Evolutionary conservation across 805 yeast species (phyloP), one percentile per base, ranked within the genome.

Genomic region (Saccharomyces jurei): DNA sequence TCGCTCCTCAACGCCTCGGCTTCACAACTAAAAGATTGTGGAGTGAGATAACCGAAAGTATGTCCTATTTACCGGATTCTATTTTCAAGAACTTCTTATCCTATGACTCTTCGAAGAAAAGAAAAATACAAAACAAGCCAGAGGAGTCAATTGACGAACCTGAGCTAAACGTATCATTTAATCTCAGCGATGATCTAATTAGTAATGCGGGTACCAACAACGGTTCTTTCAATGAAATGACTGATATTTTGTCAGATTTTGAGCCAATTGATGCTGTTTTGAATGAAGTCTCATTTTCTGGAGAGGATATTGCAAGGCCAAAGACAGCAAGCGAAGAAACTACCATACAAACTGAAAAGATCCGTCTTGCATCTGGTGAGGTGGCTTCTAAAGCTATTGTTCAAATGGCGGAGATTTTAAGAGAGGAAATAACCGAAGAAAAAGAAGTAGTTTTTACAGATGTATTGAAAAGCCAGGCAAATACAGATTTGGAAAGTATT

Each of bases 321-420:
- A 27, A 28, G 30, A 30, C 25, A 8, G 27, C 29, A 27, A 48
- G 21, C n/a, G 26, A 9, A 17, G 22, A 31, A 26, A 36, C n/a
- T 9, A n/a, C 22, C 4, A 47, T 8, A 4, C 54, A 48, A 30
- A 46, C 54, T 4, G 58, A 62, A 30, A 60, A 61, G 31, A 54
- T 60, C 10, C 55, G 54, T 48, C 50, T 63, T 29, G 25, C 48
- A 6, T 28, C 63, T 6, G 66, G 63, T 8, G 69, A 64, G 49
- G 46, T 59, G 9, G 66, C 63, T 6, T 61, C 69, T 9, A 65
- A 62, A 53, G 59, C 65, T 26, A 64, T 63, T 17, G 63, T 62
- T 27, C 58, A 65, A 41, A 58, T 70, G 59, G 72, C 67, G 41
- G 64, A 61, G 31, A 51, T 59, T 6, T 49, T 67, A 50, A 63